Percentiles rank a stretch among this genome's conserved stretches.
phyloP scores from a whole-genome alignment of 192 early-diverging fungal genomes.

The Mortierella antarctica region DNA sequence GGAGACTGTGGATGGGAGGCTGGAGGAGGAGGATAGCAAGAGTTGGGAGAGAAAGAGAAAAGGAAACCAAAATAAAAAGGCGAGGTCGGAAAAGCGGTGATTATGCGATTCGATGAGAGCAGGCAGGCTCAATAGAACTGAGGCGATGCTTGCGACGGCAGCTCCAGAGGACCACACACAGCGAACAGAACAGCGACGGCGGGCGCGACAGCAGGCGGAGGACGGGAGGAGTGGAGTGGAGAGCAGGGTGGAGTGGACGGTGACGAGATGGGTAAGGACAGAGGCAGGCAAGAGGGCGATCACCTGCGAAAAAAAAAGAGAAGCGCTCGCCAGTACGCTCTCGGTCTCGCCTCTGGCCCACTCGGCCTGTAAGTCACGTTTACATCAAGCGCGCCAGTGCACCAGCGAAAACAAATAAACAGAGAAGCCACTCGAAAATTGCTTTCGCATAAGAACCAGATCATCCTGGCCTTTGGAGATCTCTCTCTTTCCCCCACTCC shows the following conservation, averaged over 20 bases:
- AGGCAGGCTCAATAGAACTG: background rate
- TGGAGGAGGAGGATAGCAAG: background rate
- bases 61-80: too few species aligned
- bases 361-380: too few species aligned
- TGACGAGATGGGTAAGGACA: background rate
- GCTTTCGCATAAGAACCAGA: too few species aligned
- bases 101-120: background rate
- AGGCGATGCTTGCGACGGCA: background rate
- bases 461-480: too few species aligned
- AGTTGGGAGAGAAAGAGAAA: background rate
- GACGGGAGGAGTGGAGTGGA: background rate
- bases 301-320: background rate
- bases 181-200: background rate
- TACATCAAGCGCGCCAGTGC: too few species aligned
- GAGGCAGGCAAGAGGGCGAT: background rate
- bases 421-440: too few species aligned
- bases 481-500: too few species aligned
- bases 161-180: too few species aligned
- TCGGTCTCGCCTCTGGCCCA: too few species aligned
- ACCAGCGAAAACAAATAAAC: too few species aligned
- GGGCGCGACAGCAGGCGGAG: conserved; percentile 4
- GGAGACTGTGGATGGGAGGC: background rate
- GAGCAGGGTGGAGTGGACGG: background rate
- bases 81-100: background rate
- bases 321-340: too few species aligned